phyloP scores from a whole-genome alignment of 371 early-diverging fungal genomes.

The Mucor sp. region DNA sequence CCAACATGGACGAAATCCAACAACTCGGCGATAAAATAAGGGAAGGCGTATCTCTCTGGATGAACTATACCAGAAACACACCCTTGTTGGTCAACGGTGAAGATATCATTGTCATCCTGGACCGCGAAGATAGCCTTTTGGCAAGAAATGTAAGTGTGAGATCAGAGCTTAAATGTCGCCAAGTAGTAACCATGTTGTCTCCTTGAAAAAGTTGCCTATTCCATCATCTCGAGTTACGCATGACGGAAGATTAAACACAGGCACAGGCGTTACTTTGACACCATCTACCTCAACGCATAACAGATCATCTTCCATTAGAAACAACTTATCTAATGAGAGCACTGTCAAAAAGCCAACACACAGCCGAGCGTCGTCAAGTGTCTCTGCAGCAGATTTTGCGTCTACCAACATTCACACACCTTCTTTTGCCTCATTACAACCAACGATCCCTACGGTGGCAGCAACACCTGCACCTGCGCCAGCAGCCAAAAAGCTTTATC shows the following conservation, averaged over 20 bases:
- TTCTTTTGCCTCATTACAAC: slow-evolving; percentile 7
- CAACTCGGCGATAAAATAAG: slow-evolving; percentile 35
- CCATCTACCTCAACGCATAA: slow-evolving; percentile 20
- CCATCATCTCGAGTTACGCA: slow-evolving; percentile 22
- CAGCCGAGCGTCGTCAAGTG: slow-evolving; percentile 2
- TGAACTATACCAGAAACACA: slow-evolving; percentile 24
- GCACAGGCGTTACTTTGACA: slow-evolving; percentile 13
- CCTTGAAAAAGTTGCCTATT: slow-evolving; percentile 21
- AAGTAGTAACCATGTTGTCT: neutral
- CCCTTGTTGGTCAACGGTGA: slow-evolving; percentile 32
- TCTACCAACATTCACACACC: neutral
- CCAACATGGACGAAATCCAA: slow-evolving; percentile 27
- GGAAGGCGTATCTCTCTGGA: slow-evolving; percentile 33
- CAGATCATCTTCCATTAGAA: slow-evolving; percentile 4
- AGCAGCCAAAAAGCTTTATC: slow-evolving; percentile 13
- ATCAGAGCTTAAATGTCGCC: neutral
- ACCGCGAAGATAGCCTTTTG: slow-evolving; percentile 31
- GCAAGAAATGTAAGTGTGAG: slow-evolving; percentile 27
- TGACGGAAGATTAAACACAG: slow-evolving; percentile 8
- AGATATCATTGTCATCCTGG: slow-evolving; percentile 29
- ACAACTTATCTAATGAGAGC: slow-evolving; percentile 2
- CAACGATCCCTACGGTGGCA: slow-evolving; percentile 13
- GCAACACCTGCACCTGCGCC: neutral
- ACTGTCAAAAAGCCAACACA: slow-evolving; percentile 1
- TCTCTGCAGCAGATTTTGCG: neutral